These are phyloP conservation scores for Teratosphaeria gauchensis DNA, from an alignment of 2,329 filamentous ascomycete species.

Conservation along the genomic window DNA sequence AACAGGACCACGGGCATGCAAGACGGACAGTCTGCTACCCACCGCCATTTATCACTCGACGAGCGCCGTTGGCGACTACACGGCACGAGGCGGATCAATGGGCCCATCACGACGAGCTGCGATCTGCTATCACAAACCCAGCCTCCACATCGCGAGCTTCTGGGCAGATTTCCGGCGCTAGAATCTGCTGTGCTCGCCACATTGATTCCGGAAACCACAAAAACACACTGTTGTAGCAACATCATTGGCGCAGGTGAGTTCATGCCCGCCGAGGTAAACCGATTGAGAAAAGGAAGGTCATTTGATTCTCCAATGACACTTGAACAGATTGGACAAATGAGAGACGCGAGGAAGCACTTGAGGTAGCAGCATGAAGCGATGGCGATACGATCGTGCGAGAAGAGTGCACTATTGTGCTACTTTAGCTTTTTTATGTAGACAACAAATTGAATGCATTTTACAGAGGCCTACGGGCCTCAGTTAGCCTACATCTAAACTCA, in stretches of 20 bases:
- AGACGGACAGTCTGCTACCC: background rate
- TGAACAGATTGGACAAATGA: background rate
- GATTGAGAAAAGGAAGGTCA: background rate
- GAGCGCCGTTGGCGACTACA: background rate
- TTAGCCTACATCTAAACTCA: background rate
- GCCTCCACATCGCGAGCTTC: too few relatives aligned
- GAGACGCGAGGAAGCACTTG: background rate
- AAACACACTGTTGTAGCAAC: background rate
- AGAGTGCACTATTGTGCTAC: background rate
- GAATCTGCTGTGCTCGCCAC: background rate
- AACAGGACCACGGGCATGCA: background rate
- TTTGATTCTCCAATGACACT: background rate
- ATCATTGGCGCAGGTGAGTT: background rate
- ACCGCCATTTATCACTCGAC: background rate
- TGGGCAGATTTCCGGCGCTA: background rate
- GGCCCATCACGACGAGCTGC: background rate
- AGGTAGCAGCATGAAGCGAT: background rate
- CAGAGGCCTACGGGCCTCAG: conserved; percentile 5
- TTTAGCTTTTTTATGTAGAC: background rate
- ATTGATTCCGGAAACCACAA: background rate
- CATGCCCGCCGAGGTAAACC: background rate
- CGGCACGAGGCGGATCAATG: too few relatives aligned
- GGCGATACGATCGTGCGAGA: background rate
- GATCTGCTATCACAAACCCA: too few relatives aligned
- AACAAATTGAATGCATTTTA: background rate